Evolutionary conservation across 2,329 filamentous ascomycete genomes (phyloP).

Genomic region (Scorias spongiosa): DNA sequence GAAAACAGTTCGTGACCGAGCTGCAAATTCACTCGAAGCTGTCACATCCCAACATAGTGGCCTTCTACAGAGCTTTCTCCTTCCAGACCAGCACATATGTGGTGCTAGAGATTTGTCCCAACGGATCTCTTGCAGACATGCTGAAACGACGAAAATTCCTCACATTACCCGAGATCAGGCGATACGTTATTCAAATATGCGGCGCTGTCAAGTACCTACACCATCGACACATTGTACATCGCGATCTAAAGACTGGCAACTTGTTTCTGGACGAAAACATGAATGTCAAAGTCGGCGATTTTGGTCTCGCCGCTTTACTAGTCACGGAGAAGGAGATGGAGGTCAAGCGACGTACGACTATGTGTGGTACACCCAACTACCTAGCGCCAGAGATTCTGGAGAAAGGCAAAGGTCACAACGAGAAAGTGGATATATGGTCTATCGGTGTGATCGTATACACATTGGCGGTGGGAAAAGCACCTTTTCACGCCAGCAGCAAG

Average conservation of each 20-base stretch:
- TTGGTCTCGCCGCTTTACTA: slow-evolving; percentile 81
- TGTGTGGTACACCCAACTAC: slow-evolving; percentile 96
- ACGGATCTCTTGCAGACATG: slow-evolving; percentile 95
- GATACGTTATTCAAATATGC: slow-evolving; percentile 86
- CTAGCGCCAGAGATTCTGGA: slow-evolving; percentile 94
- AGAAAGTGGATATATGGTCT: slow-evolving; percentile 98
- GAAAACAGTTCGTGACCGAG: slow-evolving; percentile 54
- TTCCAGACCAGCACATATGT: slow-evolving; percentile 84
- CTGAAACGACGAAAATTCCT: slow-evolving; percentile 82
- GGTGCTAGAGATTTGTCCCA: slow-evolving; percentile 83
- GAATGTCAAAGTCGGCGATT: slow-evolving; percentile 97
- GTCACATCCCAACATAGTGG: slow-evolving; percentile 87
- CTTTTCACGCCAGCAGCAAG: slow-evolving; percentile 82
- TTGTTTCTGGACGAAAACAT: slow-evolving; percentile 87
- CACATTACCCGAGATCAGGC: slow-evolving; percentile 84
- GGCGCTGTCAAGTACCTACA: slow-evolving; percentile 98
- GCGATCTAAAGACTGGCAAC: slow-evolving; percentile 96
- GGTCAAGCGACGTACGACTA: slow-evolving; percentile 67
- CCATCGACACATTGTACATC: slow-evolving; percentile 85
- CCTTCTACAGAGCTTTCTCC: slow-evolving; percentile 87
- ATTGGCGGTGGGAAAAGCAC: slow-evolving; percentile 89
- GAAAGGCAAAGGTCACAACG: slow-evolving; percentile 89
- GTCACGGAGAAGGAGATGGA: slow-evolving; percentile 84
- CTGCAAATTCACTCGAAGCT: slow-evolving; percentile 98
- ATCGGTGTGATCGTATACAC: slow-evolving; percentile 97